Base-by-base conservation (phyloP, 306 rosid species). In the Citrullus colocynthis region DNA sequence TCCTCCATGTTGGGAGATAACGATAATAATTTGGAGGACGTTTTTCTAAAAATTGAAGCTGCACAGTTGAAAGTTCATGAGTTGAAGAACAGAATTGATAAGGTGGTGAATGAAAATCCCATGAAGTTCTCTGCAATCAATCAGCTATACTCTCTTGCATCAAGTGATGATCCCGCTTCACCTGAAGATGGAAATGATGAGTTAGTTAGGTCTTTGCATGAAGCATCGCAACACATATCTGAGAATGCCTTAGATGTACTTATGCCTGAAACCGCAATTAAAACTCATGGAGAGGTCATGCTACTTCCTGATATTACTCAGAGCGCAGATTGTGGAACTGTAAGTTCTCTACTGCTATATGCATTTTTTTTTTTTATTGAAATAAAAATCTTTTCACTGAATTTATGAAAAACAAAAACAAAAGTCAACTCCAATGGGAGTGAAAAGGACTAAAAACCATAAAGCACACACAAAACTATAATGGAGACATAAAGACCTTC, bases 51-150 rank as follows among this genome's bases (percentile, higher is more conserved):
- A 81, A 82, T 89, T 79, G 97, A 85, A 83, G 85, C 77, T 55
- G 80, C 80, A 56, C 86, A 84, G 42, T 86, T 86, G 17, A 84
- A 74, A 74, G 85, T 90, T 73, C 82, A 60, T 12, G 49, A 77
- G 64, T 82, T 94, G 87, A 88, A 81, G 83, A 45, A 82, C 63
- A 88, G 90, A 88, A 76, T 78, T 44, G 89, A 85, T 55, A 83
- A 76, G 78, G 84, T 91, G 42, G 71, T 85, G 69, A 77, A 76
- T 58, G 91, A 88, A 84, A 88, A 87, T 66, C 78, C 69, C 4
- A 81, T 72, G 62, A 88, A 81, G 49, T 74, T 83, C 66, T 80
- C 81, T 78, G 82, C 89, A 13, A 55, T 63, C 45, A 83, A 81
- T 77, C 80, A 79, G 61, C 80, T 78, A 81, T 77, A 77, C 80